Evolutionary conservation across 768 basidiomycete genomes (phyloP), one percentile per base, ranked within the genome.

Genomic region (Pisolithus sp.): DNA sequence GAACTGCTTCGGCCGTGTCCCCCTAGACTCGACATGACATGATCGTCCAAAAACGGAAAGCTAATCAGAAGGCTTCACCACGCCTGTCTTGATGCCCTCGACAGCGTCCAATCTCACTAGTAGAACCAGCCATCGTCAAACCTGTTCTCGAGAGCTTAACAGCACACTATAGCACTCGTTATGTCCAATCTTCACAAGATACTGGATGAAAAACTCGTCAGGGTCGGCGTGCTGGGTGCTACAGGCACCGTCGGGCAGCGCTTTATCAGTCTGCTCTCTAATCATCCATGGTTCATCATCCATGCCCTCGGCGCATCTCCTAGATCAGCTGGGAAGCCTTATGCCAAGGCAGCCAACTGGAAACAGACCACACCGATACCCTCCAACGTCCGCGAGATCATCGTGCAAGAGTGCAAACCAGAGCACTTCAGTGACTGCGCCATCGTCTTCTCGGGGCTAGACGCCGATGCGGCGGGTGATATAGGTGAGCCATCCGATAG

Each of bases 161-260:
- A 47, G 39, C 42, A 6, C 34, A 2, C 2, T 31, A 44, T 21
- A 45, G 24, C 23, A 13, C 23, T 39, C 17, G 41, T 39, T 37
- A 39, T 46, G 36, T 51, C 31, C 12, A 60, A 13, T 54, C 67
- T 68, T 62, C 64, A 37, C 50, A 59, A 24, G 43, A 49, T 43
- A 31, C 17, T 55, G 34, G 64, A 68, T 8, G 52, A 53, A 0
- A 56, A 53, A 7, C 4, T 59, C 3, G 62, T 75, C 56, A 74
- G 71, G 41, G 88, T 94, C 53, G 91, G 89, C 53, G 73, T 94
- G 44, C 75, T 93, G 8, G 91, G 91, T 30, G 91, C 92, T 1
- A 94, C 91, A 0, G 92, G 95, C 52, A 96, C 92, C 44, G 95
- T 97, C 46, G 94, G 95, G 21, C 95, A 98, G 70, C 81, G 93